Conservation (phyloP, 129 eudicot species). For the Pseudognaphalium luteoalbum region DNA sequence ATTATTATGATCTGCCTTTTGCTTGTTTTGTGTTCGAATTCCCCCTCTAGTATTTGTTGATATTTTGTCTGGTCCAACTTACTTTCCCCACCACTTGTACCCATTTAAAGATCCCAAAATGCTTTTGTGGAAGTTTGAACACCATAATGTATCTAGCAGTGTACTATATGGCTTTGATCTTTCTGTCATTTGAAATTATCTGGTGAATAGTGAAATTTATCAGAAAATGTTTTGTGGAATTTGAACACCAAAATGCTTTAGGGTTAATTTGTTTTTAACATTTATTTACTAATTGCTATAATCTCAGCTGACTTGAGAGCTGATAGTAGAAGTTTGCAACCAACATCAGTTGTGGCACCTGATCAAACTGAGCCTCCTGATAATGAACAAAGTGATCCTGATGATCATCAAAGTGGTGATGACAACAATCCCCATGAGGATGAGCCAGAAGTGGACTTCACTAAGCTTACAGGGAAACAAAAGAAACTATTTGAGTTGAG, state of each 20-base stretch:
- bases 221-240: neutral
- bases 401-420: slow-evolving; percentile 45
- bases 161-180: too few species aligned
- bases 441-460: slow-evolving; percentile 44
- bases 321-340: slow-evolving; percentile 26
- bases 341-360: slow-evolving; percentile 16
- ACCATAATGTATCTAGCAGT: too few species aligned
- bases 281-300: slow-evolving; percentile 4
- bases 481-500: slow-evolving; percentile 76
- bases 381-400: slow-evolving; percentile 34
- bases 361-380: slow-evolving; percentile 38
- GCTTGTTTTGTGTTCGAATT: neutral
- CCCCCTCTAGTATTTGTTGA: neutral
- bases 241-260: neutral
- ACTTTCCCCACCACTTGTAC: neutral
- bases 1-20: neutral
- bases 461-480: slow-evolving; percentile 78
- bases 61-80: neutral
- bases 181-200: too few species aligned
- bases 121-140: neutral
- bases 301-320: slow-evolving; percentile 31
- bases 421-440: slow-evolving; percentile 42
- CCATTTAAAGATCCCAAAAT: neutral
- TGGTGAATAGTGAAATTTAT: too few species aligned
- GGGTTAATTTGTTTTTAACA: neutral